Conservation (phyloP, 495 filamentous ascomycete genomes). For the Lasiosphaeris hirsuta region DNA sequence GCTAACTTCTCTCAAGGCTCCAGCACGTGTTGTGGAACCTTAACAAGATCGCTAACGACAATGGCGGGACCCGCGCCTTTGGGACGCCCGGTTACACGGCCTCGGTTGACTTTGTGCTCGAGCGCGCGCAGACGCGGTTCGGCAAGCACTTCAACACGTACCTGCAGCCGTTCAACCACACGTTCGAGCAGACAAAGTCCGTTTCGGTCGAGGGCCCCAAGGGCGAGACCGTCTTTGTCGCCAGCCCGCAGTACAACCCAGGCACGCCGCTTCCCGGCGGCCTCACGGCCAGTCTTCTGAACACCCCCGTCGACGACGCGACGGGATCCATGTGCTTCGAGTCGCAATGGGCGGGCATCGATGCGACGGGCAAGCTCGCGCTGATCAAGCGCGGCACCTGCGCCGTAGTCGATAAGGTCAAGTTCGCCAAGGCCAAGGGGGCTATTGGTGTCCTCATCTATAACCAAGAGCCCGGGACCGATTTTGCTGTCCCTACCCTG, state of each 20-base stretch:
- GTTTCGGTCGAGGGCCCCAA: slow-evolving; percentile 28
- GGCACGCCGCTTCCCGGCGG: slow-evolving; percentile 21
- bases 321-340: slow-evolving; percentile 35
- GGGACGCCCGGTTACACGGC: slow-evolving; percentile 59
- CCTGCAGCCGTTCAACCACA: slow-evolving; percentile 52
- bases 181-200: slow-evolving; percentile 26
- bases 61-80: slow-evolving; percentile 52
- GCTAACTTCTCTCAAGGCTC: slow-evolving; percentile 18
- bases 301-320: slow-evolving; percentile 29
- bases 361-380: slow-evolving; percentile 54
- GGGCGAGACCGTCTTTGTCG: slow-evolving; percentile 28
- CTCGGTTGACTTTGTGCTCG: slow-evolving; percentile 60
- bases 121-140: slow-evolving; percentile 35
- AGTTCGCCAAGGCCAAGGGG: slow-evolving; percentile 54
- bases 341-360: slow-evolving; percentile 35
- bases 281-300: slow-evolving; percentile 19
- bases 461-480: slow-evolving; percentile 32
- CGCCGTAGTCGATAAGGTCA: slow-evolving; percentile 56
- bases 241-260: slow-evolving; percentile 28
- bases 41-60: slow-evolving; percentile 37
- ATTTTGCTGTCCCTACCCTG: slow-evolving; percentile 48
- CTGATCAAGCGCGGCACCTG: slow-evolving; percentile 62
- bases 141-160: slow-evolving; percentile 37
- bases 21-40: slow-evolving; percentile 38
- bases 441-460: slow-evolving; percentile 52